These are phyloP conservation scores for Plectosphaerella sp. DNA, from an alignment of 2,329 filamentous ascomycete species.

Conservation along the genomic window DNA sequence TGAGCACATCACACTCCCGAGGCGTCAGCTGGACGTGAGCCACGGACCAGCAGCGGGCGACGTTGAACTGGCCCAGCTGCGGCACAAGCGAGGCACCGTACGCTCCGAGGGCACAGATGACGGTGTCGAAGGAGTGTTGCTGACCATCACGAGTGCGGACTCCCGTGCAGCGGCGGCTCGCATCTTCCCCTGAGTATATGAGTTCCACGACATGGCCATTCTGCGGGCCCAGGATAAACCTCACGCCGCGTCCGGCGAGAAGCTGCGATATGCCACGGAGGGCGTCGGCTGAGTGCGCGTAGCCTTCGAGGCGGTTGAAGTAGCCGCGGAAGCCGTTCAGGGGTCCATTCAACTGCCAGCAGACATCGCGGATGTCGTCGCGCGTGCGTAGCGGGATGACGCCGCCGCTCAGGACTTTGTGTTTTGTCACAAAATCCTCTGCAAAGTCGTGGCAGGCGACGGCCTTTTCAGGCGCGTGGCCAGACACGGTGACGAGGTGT, in stretches of 20 bases:
- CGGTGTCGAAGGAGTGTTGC: constrained; percentile 8
- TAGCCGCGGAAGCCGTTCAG: constrained; percentile 54
- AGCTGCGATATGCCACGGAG: constrained; percentile 40
- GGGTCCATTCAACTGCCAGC: constrained; percentile 44
- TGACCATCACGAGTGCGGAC: not conserved
- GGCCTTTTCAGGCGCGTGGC: constrained; percentile 41
- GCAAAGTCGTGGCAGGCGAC: constrained; percentile 34
- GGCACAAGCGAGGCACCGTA: constrained; percentile 42
- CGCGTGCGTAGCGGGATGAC: not conserved
- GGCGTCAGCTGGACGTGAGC: constrained; percentile 54
- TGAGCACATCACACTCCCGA: constrained; percentile 46
- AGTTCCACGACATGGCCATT: not conserved
- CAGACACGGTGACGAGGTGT: constrained; percentile 43
- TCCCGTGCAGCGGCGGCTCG: not conserved
- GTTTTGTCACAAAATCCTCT: constrained; percentile 16
- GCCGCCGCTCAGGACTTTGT: constrained; percentile 22
- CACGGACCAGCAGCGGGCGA: constrained; percentile 55
- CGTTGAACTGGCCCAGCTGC: constrained; percentile 41
- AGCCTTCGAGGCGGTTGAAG: constrained; percentile 52
- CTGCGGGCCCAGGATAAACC: constrained; percentile 26
- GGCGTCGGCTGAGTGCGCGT: constrained; percentile 50
- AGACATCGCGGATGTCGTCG: constrained; percentile 34
- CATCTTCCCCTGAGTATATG: not conserved
- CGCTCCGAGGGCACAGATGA: constrained; percentile 50
- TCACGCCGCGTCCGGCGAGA: constrained; percentile 29